phyloP scores from a whole-genome alignment of 202 grass and related monocot species.

The Eragrostis tef region DNA sequence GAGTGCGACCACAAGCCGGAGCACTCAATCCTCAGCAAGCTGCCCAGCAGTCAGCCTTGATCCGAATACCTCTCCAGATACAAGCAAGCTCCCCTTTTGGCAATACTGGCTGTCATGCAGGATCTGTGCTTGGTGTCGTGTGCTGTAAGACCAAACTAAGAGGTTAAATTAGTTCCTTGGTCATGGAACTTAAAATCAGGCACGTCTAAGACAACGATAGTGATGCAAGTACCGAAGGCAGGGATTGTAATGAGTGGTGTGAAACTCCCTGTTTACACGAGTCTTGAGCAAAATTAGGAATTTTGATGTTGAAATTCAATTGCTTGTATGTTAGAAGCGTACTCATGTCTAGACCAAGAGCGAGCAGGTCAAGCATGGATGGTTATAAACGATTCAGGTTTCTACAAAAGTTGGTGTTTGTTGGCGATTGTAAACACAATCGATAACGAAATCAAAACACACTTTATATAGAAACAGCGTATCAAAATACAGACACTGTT shows the following conservation, averaged over 20 bases:
- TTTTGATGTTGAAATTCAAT: background rate
- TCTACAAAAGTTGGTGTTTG: too few species aligned
- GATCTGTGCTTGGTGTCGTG: conserved; percentile 15
- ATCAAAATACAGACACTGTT: too few species aligned
- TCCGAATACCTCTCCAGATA: background rate
- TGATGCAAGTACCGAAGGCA: background rate
- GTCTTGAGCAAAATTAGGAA: conserved; percentile 22
- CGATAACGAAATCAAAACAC: too few species aligned
- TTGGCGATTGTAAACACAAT: too few species aligned
- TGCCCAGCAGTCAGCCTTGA: conserved; percentile 77
- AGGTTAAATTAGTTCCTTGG: background rate
- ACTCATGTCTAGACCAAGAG: too few species aligned
- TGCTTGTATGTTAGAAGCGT: background rate
- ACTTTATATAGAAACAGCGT: too few species aligned
- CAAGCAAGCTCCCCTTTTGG: background rate
- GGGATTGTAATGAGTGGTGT: conserved; percentile 18
- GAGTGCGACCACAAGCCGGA: conserved; percentile 95
- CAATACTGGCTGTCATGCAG: conserved; percentile 9
- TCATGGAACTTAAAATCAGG: conserved; percentile 16
- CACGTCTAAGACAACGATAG: conserved; percentile 10
- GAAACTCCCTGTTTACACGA: background rate
- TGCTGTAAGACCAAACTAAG: conserved; percentile 10
- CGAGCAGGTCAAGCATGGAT: too few species aligned
- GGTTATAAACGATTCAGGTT: too few species aligned
- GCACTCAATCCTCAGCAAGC: conserved; percentile 80